Evolutionary conservation across 306 rosid species (phyloP).

Genomic region (Castanopsis chinensis): DNA sequence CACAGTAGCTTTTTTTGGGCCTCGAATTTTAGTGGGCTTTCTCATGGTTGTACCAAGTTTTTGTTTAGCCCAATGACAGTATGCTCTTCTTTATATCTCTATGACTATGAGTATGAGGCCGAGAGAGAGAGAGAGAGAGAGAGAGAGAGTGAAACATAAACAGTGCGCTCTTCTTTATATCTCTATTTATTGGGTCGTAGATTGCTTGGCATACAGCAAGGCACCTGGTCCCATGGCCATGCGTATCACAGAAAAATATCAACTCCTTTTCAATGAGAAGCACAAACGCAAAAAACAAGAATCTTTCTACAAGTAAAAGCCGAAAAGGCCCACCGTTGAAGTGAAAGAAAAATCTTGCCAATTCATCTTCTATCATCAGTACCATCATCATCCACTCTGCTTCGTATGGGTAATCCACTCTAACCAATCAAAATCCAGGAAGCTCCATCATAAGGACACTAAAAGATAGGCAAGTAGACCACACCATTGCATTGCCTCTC

Average conservation of each 20-base stretch:
- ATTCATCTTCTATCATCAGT: constrained; percentile 30
- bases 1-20: not conserved
- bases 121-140: not conserved
- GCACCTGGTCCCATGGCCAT: constrained; percentile 31
- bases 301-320: not conserved
- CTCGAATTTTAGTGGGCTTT: no score
- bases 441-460: constrained; percentile 50
- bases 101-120: no score
- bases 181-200: not conserved
- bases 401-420: constrained; percentile 51
- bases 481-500: not conserved
- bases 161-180: no score
- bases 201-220: constrained; percentile 1
- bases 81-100: no score
- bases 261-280: constrained; percentile 15
- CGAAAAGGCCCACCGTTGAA: not conserved
- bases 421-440: constrained; percentile 66
- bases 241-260: constrained; percentile 30
- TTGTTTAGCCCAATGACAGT: no score
- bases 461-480: constrained; percentile 32
- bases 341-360: not conserved
- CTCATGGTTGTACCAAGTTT: no score
- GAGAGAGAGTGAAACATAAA: not conserved
- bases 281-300: constrained; percentile 21
- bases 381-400: constrained; percentile 36